Conservation (phyloP, 768 basidiomycete species). For the Mycena galopus region DNA sequence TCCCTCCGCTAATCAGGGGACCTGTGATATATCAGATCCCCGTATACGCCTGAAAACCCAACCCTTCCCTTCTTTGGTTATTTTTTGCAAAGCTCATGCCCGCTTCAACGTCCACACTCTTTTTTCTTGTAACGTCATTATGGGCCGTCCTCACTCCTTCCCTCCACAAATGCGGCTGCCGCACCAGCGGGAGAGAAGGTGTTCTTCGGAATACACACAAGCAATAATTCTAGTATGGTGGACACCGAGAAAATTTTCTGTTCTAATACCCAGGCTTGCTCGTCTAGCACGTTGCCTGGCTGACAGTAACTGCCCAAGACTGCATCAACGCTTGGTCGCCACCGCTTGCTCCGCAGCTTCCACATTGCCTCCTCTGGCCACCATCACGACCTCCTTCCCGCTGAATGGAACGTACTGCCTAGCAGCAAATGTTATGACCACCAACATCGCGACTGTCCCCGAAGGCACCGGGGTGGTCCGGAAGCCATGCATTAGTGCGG, state of each 20-base stretch:
- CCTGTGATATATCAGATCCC: no score
- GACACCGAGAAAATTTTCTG: background rate
- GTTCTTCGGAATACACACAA: background rate
- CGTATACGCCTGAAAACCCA: no score
- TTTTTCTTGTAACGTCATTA: background rate
- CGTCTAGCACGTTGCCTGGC: background rate
- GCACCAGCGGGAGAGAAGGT: background rate
- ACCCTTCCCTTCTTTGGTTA: no score
- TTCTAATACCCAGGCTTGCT: background rate
- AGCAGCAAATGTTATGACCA: background rate
- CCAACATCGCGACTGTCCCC: background rate
- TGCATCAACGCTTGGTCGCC: background rate
- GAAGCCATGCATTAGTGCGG: background rate
- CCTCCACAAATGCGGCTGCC: background rate
- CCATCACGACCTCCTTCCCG: background rate
- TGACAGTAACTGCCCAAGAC: background rate
- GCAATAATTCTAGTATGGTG: background rate
- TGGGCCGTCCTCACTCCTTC: background rate
- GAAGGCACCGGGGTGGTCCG: background rate
- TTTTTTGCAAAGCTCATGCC: no score
- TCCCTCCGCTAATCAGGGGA: no score
- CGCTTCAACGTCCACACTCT: no score
- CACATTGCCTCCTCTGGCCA: background rate
- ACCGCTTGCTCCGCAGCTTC: background rate
- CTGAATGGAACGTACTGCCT: background rate